These are phyloP conservation scores for Eruca vesicaria DNA, from an alignment of 441 rosid species.

Conservation along the genomic window DNA sequence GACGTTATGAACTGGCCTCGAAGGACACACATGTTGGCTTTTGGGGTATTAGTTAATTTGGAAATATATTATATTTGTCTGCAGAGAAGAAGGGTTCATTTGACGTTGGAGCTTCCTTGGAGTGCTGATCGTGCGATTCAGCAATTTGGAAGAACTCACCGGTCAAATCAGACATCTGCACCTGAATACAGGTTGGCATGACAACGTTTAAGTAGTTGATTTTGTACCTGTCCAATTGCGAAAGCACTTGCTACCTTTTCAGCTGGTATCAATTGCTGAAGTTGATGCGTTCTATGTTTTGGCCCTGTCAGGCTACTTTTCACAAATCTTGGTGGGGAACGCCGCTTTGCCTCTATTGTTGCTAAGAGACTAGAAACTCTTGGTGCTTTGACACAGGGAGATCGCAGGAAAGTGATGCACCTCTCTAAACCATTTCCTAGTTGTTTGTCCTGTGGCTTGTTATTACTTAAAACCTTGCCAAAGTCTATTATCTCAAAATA, in stretches of 20 bases:
- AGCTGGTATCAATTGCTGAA: constrained; percentile 9
- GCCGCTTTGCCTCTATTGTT: constrained; percentile 98
- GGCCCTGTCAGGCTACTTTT: constrained; percentile 62
- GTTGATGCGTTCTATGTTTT: constrained; percentile 12
- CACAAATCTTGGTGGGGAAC: constrained; percentile 97
- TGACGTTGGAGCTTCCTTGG: constrained; percentile 99
- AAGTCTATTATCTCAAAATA: constrained; percentile 25
- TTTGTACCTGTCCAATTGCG: background rate
- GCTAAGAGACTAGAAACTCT: constrained; percentile 97
- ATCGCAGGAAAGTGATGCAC: constrained; percentile 68
- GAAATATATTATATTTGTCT: constrained; percentile 16
- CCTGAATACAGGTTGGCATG: constrained; percentile 84
- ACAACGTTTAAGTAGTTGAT: constrained; percentile 22
- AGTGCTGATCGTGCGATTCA: constrained; percentile 99
- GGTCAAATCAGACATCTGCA: constrained; percentile 99
- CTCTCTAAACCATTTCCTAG: constrained; percentile 11
- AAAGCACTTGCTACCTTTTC: constrained; percentile 4
- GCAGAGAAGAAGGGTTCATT: constrained; percentile 96
- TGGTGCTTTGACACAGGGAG: constrained; percentile 99
- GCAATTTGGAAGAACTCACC: constrained; percentile 98
- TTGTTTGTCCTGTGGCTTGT: constrained; percentile 18
- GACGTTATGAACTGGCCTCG: constrained; percentile 3
- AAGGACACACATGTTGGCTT: constrained; percentile 3
- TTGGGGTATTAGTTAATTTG: constrained; percentile 16
- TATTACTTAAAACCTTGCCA: constrained; percentile 3